phyloP scores from a whole-genome alignment of 2,329 filamentous ascomycete genomes.

The Exophiala dermatitidis region DNA sequence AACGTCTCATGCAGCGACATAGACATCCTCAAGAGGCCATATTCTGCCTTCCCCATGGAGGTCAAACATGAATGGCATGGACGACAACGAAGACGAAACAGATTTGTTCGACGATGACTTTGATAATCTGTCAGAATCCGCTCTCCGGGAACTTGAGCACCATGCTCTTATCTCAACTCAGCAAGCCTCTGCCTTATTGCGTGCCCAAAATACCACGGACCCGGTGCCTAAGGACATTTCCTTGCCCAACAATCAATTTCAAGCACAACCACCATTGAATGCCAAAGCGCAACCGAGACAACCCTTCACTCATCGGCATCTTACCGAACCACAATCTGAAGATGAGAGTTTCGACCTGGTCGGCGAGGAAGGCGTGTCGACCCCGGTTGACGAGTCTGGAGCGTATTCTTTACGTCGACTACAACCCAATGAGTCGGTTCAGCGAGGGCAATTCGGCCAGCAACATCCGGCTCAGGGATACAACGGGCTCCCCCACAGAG shows the following conservation, averaged over 20 bases:
- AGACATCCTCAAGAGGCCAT: neutral
- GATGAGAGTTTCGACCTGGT: constrained; percentile 36
- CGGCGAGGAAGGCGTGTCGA: constrained; percentile 32
- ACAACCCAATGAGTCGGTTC: constrained; percentile 19
- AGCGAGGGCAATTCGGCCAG: constrained; percentile 26
- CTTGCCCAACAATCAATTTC: constrained; percentile 4
- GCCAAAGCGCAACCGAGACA: constrained; percentile 2
- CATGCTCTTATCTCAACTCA: constrained; percentile 41
- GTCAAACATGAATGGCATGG: constrained; percentile 37
- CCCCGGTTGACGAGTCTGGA: constrained; percentile 26
- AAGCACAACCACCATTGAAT: constrained; percentile 12
- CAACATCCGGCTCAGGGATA: constrained; percentile 24
- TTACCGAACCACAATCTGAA: constrained; percentile 33
- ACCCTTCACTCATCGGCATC: constrained; percentile 14
- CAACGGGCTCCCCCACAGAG: neutral
- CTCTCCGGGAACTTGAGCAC: constrained; percentile 40
- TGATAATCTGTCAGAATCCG: constrained; percentile 39
- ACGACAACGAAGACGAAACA: constrained; percentile 41
- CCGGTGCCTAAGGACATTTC: neutral
- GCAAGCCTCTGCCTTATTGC: constrained; percentile 19
- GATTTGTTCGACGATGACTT: constrained; percentile 40
- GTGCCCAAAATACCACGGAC: constrained; percentile 3
- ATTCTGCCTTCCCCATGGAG: constrained; percentile 18
- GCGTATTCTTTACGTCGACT: constrained; percentile 11
- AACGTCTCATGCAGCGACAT: neutral